These are phyloP conservation scores for Exophiala sp. DNA, from an alignment of 2,329 filamentous ascomycete species.

Conservation along the genomic window DNA sequence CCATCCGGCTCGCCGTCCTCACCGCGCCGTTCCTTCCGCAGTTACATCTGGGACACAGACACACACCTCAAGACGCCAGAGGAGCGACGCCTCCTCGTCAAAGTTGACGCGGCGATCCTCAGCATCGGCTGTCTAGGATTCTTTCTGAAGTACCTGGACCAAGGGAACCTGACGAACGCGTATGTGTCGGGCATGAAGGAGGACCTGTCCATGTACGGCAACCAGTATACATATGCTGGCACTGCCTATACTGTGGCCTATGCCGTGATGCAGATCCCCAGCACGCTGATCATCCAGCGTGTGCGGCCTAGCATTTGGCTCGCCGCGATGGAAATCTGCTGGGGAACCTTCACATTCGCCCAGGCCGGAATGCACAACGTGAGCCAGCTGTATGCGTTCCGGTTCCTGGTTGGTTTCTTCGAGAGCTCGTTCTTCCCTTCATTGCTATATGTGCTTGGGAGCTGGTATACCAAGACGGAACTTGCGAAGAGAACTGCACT, in stretches of 20 bases:
- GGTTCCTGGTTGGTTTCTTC: not conserved
- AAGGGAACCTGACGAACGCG: constrained; percentile 46
- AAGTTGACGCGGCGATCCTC: constrained; percentile 45
- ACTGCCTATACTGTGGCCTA: constrained; percentile 16
- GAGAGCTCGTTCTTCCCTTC: constrained; percentile 24
- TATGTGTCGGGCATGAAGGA: constrained; percentile 34
- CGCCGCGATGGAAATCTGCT: constrained; percentile 30
- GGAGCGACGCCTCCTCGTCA: not conserved
- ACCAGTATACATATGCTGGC: constrained; percentile 32
- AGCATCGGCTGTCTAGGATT: constrained; percentile 43
- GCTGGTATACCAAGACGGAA: constrained; percentile 29
- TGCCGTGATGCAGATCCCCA: constrained; percentile 29
- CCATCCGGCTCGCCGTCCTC: too few relatives aligned
- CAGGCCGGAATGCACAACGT: constrained; percentile 6
- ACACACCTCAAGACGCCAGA: not conserved
- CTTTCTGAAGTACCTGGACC: constrained; percentile 46
- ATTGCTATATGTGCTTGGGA: constrained; percentile 28
- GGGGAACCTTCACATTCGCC: constrained; percentile 32
- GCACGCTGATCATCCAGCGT: constrained; percentile 31
- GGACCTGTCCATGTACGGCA: constrained; percentile 32
- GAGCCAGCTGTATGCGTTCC: constrained; percentile 13
- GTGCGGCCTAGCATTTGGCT: constrained; percentile 32
- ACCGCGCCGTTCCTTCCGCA: not conserved
- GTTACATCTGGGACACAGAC: not conserved
- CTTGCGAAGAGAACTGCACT: constrained; percentile 35